Evolutionary conservation across 148 eudicot species (phyloP).

Genomic region (Polygonum maritimum): DNA sequence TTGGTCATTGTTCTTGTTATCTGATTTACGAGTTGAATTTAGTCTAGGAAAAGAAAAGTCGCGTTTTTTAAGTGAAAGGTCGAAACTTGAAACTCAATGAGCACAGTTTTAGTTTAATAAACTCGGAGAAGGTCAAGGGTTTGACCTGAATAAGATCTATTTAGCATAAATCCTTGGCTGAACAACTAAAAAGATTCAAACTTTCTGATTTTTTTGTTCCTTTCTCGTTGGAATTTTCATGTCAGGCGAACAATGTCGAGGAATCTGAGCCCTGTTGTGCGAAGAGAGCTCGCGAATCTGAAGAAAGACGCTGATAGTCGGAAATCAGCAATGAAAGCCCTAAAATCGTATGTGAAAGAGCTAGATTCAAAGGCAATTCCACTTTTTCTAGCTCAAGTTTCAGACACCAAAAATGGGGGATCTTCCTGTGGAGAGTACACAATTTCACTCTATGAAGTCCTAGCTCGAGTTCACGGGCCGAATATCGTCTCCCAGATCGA

Average conservation of each 20-base stretch:
- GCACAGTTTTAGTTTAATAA: background rate
- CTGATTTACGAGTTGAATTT: background rate
- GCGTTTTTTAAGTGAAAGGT: background rate
- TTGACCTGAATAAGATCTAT: background rate
- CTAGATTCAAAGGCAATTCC: slow-evolving; percentile 87
- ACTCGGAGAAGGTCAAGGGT: background rate
- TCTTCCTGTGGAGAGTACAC: slow-evolving; percentile 69
- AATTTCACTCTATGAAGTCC: slow-evolving; percentile 86
- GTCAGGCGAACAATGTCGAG: slow-evolving; percentile 51
- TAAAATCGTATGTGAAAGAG: slow-evolving; percentile 74
- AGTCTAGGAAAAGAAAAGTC: background rate
- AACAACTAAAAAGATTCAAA: background rate
- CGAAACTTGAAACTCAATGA: background rate
- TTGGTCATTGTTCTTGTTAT: background rate
- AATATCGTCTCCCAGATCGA: slow-evolving; percentile 76
- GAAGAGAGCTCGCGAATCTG: slow-evolving; percentile 74
- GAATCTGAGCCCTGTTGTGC: slow-evolving; percentile 63
- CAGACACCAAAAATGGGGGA: slow-evolving; percentile 69
- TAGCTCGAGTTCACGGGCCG: slow-evolving; percentile 92
- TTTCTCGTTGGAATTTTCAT: background rate
- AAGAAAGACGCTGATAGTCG: slow-evolving; percentile 79
- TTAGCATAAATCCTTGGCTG: background rate
- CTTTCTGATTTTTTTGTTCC: background rate
- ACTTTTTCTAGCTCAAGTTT: slow-evolving; percentile 85
- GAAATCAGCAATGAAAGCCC: slow-evolving; percentile 83